Evolutionary conservation across 2,329 filamentous ascomycete genomes (phyloP), one percentile per base, ranked within the genome.

Genomic region (Phoma herbarum): DNA sequence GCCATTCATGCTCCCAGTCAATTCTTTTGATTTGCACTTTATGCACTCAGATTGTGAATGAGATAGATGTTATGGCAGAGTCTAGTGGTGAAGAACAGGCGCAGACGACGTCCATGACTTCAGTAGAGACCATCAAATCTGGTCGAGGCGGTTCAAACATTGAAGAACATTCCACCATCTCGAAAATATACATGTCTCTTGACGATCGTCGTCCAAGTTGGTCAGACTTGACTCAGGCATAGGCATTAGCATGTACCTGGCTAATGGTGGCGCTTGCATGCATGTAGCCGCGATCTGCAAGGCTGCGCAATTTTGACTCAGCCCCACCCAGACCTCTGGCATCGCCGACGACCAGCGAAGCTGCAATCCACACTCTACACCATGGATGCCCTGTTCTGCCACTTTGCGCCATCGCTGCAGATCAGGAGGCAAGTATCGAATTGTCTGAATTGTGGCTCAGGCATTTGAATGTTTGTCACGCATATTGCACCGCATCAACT

Each of bases 181-280:
- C 9, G 2, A 33, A 23, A 33, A 14, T 9, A 10, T 18, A 12
- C 26, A 29, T n/a, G 12, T 31, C 4, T 8, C 4, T 45, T 18
- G 43, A 18, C 6, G 26, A 10, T 9, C 10, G 14, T 18, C 3
- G 43, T 28, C 20, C 14, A 7, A 12, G n/a, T 45, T 29, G 43
- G 7, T 7, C 7, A 23, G 11, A 20, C 20, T 37, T 29, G 45
- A 48, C 3, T 25, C 33, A 49, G 33, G 33, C 33, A 49, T 23
- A 49, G 33, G 33, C 33, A 49, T 23, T 22, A 22, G 46, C 33
- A 49, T 28, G 23, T 18, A 49, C 12, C 18, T 20, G 12, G 33
- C 46, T 39, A 22, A 33, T 4, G 33, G 33, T 39, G 46, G 46
- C 46, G 46, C 46, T 23, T 49, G 23, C 46, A 39, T 49, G 46